Evolutionary conservation across 2,329 filamentous ascomycete species (phyloP).

Genomic region (Talaromyces sp.): DNA sequence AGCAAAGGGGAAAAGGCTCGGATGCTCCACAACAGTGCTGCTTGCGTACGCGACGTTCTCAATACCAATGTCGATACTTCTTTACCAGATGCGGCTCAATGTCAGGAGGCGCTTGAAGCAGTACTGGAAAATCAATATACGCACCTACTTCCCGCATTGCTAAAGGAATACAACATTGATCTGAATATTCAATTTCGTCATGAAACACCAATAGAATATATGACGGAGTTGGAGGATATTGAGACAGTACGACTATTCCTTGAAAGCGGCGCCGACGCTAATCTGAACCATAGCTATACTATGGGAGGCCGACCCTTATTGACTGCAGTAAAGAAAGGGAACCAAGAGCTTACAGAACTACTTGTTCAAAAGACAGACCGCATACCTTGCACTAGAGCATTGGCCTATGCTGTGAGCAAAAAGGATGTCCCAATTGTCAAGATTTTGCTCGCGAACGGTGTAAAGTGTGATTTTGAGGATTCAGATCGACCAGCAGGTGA

Average conservation of each 20-base stretch:
- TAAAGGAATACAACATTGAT: not conserved
- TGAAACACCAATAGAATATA: not conserved
- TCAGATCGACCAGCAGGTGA: not conserved
- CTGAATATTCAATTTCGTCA: not conserved
- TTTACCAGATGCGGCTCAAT: not conserved
- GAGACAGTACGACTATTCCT: conserved; percentile 4
- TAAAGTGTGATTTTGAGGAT: conserved; percentile 4
- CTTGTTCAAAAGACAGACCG: conserved; percentile 2
- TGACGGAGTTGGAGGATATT: not conserved
- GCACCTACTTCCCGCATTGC: not conserved
- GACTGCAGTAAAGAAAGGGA: not conserved
- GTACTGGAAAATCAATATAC: conserved; percentile 4
- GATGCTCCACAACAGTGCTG: not conserved
- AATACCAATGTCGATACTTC: not conserved
- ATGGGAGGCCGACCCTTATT: conserved; percentile 2
- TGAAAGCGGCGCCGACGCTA: conserved; percentile 1
- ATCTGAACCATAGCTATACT: not conserved
- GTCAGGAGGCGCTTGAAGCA: not conserved
- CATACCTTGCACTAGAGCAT: conserved; percentile 1
- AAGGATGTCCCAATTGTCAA: conserved; percentile 5
- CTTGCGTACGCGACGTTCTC: no score
- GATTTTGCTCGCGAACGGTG: not conserved
- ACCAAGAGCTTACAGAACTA: not conserved
- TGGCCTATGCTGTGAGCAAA: not conserved
- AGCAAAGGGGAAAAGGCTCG: not conserved